Evolutionary conservation across 1,284 basidiomycete species (phyloP).

Genomic region (Rhodotorula sp.): DNA sequence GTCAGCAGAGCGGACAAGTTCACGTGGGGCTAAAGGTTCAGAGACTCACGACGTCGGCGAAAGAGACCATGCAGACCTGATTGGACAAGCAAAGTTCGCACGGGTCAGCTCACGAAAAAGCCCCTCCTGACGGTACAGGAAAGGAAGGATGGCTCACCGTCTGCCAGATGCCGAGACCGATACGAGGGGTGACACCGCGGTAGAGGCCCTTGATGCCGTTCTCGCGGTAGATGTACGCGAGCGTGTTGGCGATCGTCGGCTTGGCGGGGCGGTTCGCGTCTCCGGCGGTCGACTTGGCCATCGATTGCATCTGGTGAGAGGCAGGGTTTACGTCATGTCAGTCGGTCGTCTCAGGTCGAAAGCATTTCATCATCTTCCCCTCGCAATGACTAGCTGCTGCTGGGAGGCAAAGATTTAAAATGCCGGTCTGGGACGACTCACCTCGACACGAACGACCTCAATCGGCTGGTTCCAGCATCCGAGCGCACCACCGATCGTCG

Average conservation of each 20-base stretch:
- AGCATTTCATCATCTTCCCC: too few relatives aligned
- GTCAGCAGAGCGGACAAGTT: too few relatives aligned
- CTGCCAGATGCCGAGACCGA: slow-evolving; percentile 94
- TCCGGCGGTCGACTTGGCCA: slow-evolving; percentile 69
- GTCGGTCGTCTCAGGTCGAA: neutral
- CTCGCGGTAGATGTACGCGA: slow-evolving; percentile 89
- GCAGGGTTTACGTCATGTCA: neutral
- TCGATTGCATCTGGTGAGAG: slow-evolving; percentile 84
- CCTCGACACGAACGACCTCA: slow-evolving; percentile 91
- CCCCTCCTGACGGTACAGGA: neutral
- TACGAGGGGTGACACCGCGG: slow-evolving; percentile 93
- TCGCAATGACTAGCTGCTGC: neutral
- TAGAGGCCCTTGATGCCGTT: slow-evolving; percentile 97
- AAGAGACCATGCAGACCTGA: slow-evolving; percentile 88
- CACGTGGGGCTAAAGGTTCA: too few relatives aligned
- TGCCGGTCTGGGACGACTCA: slow-evolving; percentile 46
- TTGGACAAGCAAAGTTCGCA: too few relatives aligned
- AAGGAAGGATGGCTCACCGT: slow-evolving; percentile 54
- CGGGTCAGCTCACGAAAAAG: neutral
- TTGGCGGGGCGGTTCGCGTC: slow-evolving; percentile 73
- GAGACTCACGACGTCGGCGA: slow-evolving; percentile 73
- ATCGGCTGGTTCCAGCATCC: slow-evolving; percentile 99
- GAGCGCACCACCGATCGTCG: slow-evolving; percentile 89
- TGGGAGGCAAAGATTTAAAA: neutral
- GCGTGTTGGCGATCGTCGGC: slow-evolving; percentile 82